A percentile compares a stretch with the other conserved stretches of the same genome.
Evolutionary conservation across 1,284 basidiomycete species (phyloP).

Genomic region (Apiotrichum siamense): DNA sequence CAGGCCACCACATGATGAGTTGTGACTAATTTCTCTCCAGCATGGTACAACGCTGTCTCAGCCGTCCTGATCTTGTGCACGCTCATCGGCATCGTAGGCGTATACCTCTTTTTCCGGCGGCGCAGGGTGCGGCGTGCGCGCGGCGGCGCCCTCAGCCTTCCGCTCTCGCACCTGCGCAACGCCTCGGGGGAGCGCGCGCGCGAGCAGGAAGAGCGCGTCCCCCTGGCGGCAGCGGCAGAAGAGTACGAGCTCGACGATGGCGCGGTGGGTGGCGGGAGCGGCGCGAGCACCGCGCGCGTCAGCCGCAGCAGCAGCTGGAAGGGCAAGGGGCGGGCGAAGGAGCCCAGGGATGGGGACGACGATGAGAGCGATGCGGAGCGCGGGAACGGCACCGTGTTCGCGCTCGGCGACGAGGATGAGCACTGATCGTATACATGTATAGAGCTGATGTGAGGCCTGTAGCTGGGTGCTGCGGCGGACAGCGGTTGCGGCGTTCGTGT

Average conservation of each 20-base stretch:
- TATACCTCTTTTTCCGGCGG: constrained; percentile 35
- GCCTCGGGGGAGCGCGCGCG: constrained; percentile 7
- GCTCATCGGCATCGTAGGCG: constrained; percentile 62
- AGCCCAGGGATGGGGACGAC: too few species aligned
- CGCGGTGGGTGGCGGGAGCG: too few species aligned
- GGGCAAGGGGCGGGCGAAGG: constrained; percentile 15
- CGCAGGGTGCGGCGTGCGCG: constrained; percentile 7
- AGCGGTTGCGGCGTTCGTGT: too few species aligned
- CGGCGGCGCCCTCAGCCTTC: constrained; percentile 3
- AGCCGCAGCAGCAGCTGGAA: constrained; percentile 21
- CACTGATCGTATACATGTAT: too few species aligned
- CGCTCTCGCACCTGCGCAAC: too few species aligned
- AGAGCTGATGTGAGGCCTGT: too few species aligned
- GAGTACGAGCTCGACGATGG: constrained; percentile 37
- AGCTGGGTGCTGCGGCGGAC: too few species aligned
- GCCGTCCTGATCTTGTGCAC: constrained; percentile 74
- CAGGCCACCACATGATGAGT: background rate
- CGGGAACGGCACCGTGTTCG: constrained; percentile 49
- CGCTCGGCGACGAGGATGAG: constrained; percentile 50
- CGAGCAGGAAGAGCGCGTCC: constrained; percentile 54
- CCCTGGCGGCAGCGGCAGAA: constrained; percentile 49
- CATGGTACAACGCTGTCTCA: constrained; percentile 87
- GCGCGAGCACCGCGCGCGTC: background rate
- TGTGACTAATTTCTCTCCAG: background rate
- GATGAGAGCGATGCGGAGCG: constrained; percentile 25